These are phyloP conservation scores for Trichoderma asperellum DNA, from an alignment of 2,329 filamentous ascomycete genomes.

Conservation along the genomic window DNA sequence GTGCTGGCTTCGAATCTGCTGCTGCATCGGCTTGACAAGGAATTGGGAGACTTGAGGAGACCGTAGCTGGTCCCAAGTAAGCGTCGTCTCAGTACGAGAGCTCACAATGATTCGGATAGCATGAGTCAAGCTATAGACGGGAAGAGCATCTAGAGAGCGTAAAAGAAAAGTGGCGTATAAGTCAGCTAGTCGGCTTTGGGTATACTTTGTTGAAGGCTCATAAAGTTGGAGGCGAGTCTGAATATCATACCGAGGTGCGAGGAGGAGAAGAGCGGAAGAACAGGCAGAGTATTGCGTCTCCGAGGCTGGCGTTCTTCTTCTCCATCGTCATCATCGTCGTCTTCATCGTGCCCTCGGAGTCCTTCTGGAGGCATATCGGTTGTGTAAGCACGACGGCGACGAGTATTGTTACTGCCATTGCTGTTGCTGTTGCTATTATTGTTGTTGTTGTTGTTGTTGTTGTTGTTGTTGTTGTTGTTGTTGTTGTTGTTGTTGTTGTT, in stretches of 20 bases:
- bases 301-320: slow-evolving; percentile 39
- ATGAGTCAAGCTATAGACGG: slow-evolving; percentile 89
- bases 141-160: slow-evolving; percentile 68
- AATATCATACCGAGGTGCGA: slow-evolving; percentile 67
- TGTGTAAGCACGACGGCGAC: slow-evolving; percentile 41
- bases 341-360: slow-evolving; percentile 33
- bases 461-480: slow-evolving; percentile 25
- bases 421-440: background rate
- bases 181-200: background rate
- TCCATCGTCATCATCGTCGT: slow-evolving; percentile 48
- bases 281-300: slow-evolving; percentile 40
- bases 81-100: slow-evolving; percentile 83
- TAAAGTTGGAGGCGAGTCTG: background rate
- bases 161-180: background rate
- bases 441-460: slow-evolving; percentile 24
- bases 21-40: slow-evolving; percentile 91
- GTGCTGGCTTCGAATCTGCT: slow-evolving; percentile 80
- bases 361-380: slow-evolving; percentile 51
- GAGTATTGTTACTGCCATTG: slow-evolving; percentile 14
- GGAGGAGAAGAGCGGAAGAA: slow-evolving; percentile 79
- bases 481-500: slow-evolving; percentile 14
- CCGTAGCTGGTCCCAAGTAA: slow-evolving; percentile 92
- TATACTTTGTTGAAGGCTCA: background rate
- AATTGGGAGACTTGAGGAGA: slow-evolving; percentile 98
- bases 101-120: slow-evolving; percentile 84